Base-by-base conservation (phyloP, 2,329 filamentous ascomycete species). In the Biscogniauxia sp. region DNA sequence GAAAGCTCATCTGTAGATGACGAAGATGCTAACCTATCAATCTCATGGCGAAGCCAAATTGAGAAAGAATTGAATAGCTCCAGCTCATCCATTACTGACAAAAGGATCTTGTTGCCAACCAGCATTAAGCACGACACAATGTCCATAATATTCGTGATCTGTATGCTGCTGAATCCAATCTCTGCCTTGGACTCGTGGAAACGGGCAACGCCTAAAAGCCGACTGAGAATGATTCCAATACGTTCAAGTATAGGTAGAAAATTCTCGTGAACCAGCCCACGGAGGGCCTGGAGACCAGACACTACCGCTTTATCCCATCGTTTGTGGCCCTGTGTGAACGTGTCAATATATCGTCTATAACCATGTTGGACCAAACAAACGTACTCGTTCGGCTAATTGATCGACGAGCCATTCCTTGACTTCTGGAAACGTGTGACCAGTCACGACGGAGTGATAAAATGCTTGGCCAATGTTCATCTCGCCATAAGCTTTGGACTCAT, bases 231-330 rank as follows among this genome's bases (percentile, higher is more conserved):
- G 23, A 97, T 87, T 53, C 85, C 84, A 66, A 90, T 90, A 56
- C 94, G 87, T 68, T 98, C 93, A 1, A 98, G 80, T 0, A 92
- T 92, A 0, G 95, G 95, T 2, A 98, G 82, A 56, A 97, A 87
- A 73, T 96, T 93, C 71, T 97, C 89, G 70, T 97, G 93, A 0
- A 93, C 81, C 13, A 98, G 81, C 56, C 86, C 84, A 55, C 92
- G 86, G 9, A 98, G 82, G 57, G 87, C 89, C 61, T 91, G 88
- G 20, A 97, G 88, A 0, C 93, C 92, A 3, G 87, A 86, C 1
- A 85, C 83, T 1, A 96, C 90, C 5, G 91, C 89, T 70, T 94
- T 96, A 64, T 98, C 93, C 95, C 95, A 99, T 54, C 95, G 84
- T 76, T 97, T 97, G 69, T 96, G 91, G 0, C 93, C 93, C 89